A percentile compares a stretch with the other conserved stretches of the same genome.
phyloP scores from a whole-genome alignment of 306 rosid genomes.

The Parietaria judaica region DNA sequence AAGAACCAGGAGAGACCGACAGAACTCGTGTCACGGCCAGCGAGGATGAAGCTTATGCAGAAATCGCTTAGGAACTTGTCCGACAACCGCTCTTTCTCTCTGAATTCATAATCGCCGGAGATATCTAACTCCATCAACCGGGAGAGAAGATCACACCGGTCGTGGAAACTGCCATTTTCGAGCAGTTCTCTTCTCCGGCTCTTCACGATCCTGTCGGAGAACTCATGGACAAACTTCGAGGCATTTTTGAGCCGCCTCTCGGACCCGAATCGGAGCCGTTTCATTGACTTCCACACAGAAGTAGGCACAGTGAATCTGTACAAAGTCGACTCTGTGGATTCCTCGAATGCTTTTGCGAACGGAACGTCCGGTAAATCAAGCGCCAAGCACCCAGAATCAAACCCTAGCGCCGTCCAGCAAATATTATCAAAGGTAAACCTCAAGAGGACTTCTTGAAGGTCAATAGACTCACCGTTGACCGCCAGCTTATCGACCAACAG shows the following conservation, averaged over 20 bases:
- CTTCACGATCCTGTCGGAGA: slow-evolving; percentile 17
- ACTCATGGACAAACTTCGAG: slow-evolving; percentile 17
- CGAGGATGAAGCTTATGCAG: slow-evolving; percentile 35
- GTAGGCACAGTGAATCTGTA: slow-evolving; percentile 27
- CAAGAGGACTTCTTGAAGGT: slow-evolving; percentile 40
- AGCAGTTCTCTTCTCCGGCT: slow-evolving; percentile 16
- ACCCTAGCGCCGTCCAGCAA: slow-evolving; percentile 34
- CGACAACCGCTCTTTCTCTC: slow-evolving; percentile 1
- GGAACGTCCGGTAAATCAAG: slow-evolving; percentile 10
- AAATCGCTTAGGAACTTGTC: slow-evolving; percentile 30
- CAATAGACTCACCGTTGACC: slow-evolving; percentile 14
- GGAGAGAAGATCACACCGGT: slow-evolving; percentile 30
- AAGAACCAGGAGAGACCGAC: slow-evolving; percentile 46
- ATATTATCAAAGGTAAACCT: slow-evolving; percentile 41
- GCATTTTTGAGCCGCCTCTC: slow-evolving; percentile 31
- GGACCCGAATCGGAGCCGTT: slow-evolving; percentile 20
- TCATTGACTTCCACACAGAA: slow-evolving; percentile 31
- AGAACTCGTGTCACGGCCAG: slow-evolving; percentile 46
- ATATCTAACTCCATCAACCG: slow-evolving; percentile 17
- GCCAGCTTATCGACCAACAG: slow-evolving; percentile 19
- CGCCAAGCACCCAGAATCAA: slow-evolving; percentile 34
- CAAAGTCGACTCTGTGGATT: slow-evolving; percentile 23
- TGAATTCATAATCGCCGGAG: neutral
- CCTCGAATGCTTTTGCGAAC: slow-evolving; percentile 34
- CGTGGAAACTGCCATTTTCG: slow-evolving; percentile 4